phyloP scores from a whole-genome alignment of 2,329 filamentous ascomycete species.

The Aspergillus alliaceus region DNA sequence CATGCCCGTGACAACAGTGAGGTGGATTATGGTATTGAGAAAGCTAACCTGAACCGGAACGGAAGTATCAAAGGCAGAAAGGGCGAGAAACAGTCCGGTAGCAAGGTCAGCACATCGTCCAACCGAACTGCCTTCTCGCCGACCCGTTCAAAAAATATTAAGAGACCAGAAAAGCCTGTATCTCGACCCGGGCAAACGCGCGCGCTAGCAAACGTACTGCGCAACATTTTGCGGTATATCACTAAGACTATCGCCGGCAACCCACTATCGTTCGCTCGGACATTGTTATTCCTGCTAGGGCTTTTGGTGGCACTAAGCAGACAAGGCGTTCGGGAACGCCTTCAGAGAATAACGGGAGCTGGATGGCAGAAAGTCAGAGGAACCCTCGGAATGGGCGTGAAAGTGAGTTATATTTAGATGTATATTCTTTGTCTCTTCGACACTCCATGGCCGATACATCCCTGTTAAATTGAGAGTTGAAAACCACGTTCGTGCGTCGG shows the following conservation, averaged over 20 bases:
- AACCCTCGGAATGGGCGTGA: constrained; percentile 94
- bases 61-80: constrained; percentile 30
- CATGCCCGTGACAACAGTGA: constrained; percentile 62
- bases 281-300: constrained; percentile 76
- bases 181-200: constrained; percentile 40
- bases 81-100: constrained; percentile 27
- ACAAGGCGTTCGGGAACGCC: constrained; percentile 70
- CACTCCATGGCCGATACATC: too few relatives aligned
- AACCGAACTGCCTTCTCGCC: constrained; percentile 33
- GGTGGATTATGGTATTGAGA: constrained; percentile 69
- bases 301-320: constrained; percentile 75
- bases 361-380: constrained; percentile 79
- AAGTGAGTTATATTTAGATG: constrained; percentile 85
- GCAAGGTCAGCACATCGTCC: constrained; percentile 25
- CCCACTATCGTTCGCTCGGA: constrained; percentile 57
- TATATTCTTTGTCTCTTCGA: constrained; percentile 10
- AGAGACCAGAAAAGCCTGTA: constrained; percentile 38
- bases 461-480: too few relatives aligned
- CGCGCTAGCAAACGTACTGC: constrained; percentile 47
- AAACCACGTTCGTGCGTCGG: background rate
- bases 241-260: constrained; percentile 54
- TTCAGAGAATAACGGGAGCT: constrained; percentile 66
- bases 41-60: constrained; percentile 45
- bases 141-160: constrained; percentile 35
- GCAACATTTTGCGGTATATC: constrained; percentile 52